Conservation (phyloP, 2,329 filamentous ascomycete genomes). For the Ceratocystis cubensis region DNA sequence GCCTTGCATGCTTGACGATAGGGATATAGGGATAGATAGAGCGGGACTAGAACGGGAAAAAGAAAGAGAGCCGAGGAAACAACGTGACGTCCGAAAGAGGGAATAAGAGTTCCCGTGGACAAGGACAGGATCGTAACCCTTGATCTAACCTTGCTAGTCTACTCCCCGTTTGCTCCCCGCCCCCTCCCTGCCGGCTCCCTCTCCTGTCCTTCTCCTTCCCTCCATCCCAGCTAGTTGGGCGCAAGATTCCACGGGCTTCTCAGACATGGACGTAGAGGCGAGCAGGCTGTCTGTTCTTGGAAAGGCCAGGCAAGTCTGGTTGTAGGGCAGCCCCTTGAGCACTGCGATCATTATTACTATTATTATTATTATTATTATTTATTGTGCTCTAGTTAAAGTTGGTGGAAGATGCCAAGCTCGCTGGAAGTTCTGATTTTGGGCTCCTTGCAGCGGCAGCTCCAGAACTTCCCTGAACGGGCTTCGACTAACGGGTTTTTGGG, state of each 20-base stretch:
- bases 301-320: not conserved
- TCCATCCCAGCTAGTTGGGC: constrained; percentile 3
- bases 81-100: not conserved
- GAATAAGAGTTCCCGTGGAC: not conserved
- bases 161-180: not conserved
- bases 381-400: too few species aligned
- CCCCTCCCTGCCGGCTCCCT: not conserved
- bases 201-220: not conserved
- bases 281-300: not conserved
- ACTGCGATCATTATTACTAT: too few species aligned
- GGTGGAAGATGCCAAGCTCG: too few species aligned
- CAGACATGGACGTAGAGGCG: not conserved
- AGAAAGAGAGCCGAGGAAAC: not conserved
- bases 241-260: constrained; percentile 3
- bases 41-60: too few species aligned
- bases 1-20: too few species aligned
- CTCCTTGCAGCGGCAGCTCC: too few species aligned
- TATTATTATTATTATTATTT: too few species aligned
- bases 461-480: too few species aligned
- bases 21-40: too few species aligned
- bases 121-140: constrained; percentile 5
- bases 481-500: too few species aligned
- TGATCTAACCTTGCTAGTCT: not conserved
- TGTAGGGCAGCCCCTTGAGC: too few species aligned
- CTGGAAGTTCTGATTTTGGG: too few species aligned